A percentile compares a stretch with the other conserved stretches of the same genome.
Conservation (phyloP, 148 eudicot genomes). For the Amaranthus palmeri region DNA sequence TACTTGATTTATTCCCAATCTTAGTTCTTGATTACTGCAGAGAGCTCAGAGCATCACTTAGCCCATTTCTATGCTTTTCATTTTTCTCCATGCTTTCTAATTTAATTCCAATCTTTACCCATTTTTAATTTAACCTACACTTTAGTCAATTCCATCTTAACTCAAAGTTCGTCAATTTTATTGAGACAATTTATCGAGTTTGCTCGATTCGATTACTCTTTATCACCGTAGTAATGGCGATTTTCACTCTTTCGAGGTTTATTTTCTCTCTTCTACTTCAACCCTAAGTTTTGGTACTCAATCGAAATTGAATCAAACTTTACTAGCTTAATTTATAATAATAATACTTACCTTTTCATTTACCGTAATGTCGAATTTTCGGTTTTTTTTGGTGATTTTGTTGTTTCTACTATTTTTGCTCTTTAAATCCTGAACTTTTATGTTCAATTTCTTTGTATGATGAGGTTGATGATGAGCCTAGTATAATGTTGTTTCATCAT, state of each 20-base stretch:
- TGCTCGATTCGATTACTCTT: neutral
- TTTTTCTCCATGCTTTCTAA: slow-evolving; percentile 10
- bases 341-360: too few relatives aligned
- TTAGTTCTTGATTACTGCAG: too few relatives aligned
- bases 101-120: neutral
- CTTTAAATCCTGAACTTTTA: neutral
- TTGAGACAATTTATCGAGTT: neutral
- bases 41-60: too few relatives aligned
- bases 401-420: neutral
- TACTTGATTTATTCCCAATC: too few relatives aligned
- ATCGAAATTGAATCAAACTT: slow-evolving; percentile 12
- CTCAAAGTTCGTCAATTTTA: slow-evolving; percentile 5
- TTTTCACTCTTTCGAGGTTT: neutral
- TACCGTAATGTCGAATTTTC: neutral
- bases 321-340: neutral
- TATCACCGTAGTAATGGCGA: too few relatives aligned
- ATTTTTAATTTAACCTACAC: neutral
- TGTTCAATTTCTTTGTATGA: neutral
- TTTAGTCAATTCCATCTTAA: neutral
- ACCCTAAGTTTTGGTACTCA: neutral
- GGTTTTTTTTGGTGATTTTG: neutral
- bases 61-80: slow-evolving; percentile 23
- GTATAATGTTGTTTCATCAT: slow-evolving; percentile 4
- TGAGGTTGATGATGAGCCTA: neutral
- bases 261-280: slow-evolving; percentile 5